Evolutionary conservation across 257 asterid species (phyloP), one percentile per base, ranked within the genome.

Genomic region (Rhazya stricta): DNA sequence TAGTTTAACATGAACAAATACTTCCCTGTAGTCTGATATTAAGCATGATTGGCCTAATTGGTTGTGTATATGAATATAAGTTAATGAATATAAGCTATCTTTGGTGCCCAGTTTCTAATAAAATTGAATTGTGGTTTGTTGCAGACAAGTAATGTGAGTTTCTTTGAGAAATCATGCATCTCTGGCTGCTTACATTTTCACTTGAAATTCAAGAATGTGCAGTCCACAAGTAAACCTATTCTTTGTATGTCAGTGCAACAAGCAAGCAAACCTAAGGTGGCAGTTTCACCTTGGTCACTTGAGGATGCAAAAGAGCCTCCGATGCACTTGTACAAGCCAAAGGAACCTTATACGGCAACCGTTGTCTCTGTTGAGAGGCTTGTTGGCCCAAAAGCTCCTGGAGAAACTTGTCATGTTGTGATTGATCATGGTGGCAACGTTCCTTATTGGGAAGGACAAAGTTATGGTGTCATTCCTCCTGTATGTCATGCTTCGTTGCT

Each of bases 401-500:
- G 99, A 74, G 98, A 94, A 83, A 92, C 98, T 25, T 92, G 94
- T 77, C 99, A 94, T 85, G 81, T 94, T 81, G 96, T 94, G 76
- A 94, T 94, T 75, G 92, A 94, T 78, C 98, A 94, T 81, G 98
- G 81, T 25, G 96, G 97, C 79, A 88, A 94, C 27, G 85, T 94
- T 79, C 98, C 99, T 30, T 94, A 92, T 80, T 91, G 98, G 99
- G 99, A 94, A 87, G 99, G 98, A 78, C 97, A 94, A 78, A 94
- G 97, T 77, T 94, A 94, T 56, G 99, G 99, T 73, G 83, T 92
- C 74, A 85, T 92, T 79, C 97, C 98, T 61, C 96, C 98, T 42
- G 99, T 92, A 85, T 83, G 97, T 83, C 67, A 36, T 53, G 36
- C 54, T 27, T 76, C 67, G 30, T 66, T 37, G 9, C 30, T 66